Evolutionary conservation across 2,329 filamentous ascomycete species (phyloP).

Genomic region (Pseudogymnoascus sp.): DNA sequence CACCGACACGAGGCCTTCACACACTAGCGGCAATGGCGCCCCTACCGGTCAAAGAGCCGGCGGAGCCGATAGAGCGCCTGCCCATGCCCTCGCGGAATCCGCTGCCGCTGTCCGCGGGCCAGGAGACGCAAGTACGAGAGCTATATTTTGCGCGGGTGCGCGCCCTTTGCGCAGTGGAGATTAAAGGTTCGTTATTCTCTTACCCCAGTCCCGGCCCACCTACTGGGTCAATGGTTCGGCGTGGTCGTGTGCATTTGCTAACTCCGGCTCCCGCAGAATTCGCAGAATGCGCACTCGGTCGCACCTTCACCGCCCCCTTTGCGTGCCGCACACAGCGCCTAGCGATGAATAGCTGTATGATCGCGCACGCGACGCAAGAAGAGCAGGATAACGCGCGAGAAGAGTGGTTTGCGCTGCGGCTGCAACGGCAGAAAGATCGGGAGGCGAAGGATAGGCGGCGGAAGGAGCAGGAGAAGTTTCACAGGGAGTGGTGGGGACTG

Average conservation of each 20-base stretch:
- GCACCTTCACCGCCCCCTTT: slow-evolving; percentile 83
- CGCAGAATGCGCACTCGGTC: slow-evolving; percentile 77
- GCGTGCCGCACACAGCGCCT: slow-evolving; percentile 71
- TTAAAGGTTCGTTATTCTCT: slow-evolving; percentile 50
- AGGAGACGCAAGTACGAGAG: slow-evolving; percentile 75
- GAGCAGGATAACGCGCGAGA: slow-evolving; percentile 83
- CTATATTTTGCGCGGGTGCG: slow-evolving; percentile 75
- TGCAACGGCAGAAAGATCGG: slow-evolving; percentile 59
- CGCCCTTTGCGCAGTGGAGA: slow-evolving; percentile 65
- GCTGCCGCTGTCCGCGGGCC: slow-evolving; percentile 70
- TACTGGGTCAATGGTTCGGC: neutral
- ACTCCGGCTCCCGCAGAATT: slow-evolving; percentile 53
- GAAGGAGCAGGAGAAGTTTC: slow-evolving; percentile 55
- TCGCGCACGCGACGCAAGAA: slow-evolving; percentile 70
- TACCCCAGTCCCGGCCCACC: neutral
- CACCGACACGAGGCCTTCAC: neutral
- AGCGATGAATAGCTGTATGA: slow-evolving; percentile 92
- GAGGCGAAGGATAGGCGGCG: slow-evolving; percentile 54
- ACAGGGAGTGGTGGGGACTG: slow-evolving; percentile 60
- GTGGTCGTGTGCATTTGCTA: neutral
- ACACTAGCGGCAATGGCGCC: slow-evolving; percentile 23
- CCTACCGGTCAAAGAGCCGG: slow-evolving; percentile 12
- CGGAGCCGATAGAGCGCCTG: slow-evolving; percentile 24
- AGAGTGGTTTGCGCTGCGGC: slow-evolving; percentile 80
- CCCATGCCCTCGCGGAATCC: slow-evolving; percentile 61